These are phyloP conservation scores for Rossbeevera mucosa DNA, from an alignment of 768 basidiomycete species.

Conservation along the genomic window DNA sequence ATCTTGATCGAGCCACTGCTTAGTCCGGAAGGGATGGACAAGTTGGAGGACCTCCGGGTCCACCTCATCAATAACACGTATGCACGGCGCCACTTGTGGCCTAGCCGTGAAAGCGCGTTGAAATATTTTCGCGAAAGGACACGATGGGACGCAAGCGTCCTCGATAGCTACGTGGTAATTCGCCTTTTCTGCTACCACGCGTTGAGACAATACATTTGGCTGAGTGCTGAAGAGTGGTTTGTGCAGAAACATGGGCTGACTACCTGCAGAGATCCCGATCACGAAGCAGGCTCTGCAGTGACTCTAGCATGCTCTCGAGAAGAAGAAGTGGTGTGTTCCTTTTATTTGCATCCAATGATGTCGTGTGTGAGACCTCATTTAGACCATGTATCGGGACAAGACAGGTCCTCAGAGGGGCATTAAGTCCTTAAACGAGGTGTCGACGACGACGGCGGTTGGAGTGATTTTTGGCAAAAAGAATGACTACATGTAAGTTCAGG, in stretches of 20 bases:
- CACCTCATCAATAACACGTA: conserved; percentile 45
- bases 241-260: conserved; percentile 45
- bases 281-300: conserved; percentile 32
- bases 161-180: conserved; percentile 50
- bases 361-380: background rate
- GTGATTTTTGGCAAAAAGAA: conserved; percentile 47
- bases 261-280: conserved; percentile 30
- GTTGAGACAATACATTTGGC: background rate
- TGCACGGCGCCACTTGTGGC: conserved; percentile 51
- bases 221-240: background rate
- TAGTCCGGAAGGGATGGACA: conserved; percentile 43
- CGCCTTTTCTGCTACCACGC: background rate
- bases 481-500: conserved; percentile 47
- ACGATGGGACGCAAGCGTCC: conserved; percentile 52
- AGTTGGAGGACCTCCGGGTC: conserved; percentile 38
- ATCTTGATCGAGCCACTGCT: conserved; percentile 65
- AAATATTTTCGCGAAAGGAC: conserved; percentile 33
- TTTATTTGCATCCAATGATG: background rate
- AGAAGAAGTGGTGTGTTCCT: conserved; percentile 51
- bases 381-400: conserved; percentile 63
- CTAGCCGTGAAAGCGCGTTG: conserved; percentile 40
- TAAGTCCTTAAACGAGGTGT: conserved; percentile 39
- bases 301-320: conserved; percentile 55
- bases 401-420: conserved; percentile 54
- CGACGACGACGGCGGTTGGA: conserved; percentile 44